Base-by-base conservation (phyloP, 768 basidiomycete species). In the Tylopilus cervinicoccineus region DNA sequence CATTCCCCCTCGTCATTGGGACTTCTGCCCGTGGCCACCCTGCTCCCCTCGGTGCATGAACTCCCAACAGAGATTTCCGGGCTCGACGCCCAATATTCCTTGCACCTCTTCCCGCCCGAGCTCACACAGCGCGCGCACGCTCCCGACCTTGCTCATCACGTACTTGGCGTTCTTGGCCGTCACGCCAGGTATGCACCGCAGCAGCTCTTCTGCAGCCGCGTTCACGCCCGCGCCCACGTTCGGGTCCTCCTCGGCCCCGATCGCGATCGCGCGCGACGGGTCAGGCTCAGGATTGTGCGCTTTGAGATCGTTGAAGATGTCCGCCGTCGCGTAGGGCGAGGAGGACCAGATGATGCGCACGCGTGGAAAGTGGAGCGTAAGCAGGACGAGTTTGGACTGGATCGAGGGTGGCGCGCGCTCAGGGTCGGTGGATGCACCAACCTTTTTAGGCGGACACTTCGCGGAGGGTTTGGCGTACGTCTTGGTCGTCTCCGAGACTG, bases 281-380 rank as follows among this genome's bases (percentile, higher is more conserved):
- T 95, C 87, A 0, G 96, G 96, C 63, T 99, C 92, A 0, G 79
- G 69, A 38, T 80, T 78, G 57, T 86, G 83, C 27, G 70, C 52
- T 61, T 99, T 99, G 28, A 99, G 82, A 61, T 97, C 96, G 39
- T 79, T 81, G 74, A 98, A 94, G 47, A 98, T 93, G 49, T 93
- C 86, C 0, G 91, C 78, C 0, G 92, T 93, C 17, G 88, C 87
- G 60, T 93, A 90, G 0, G 96, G 91, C 1, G 94, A 97, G 2
- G 93, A 93, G 0, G 93, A 93, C 96, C 96, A 98, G 63, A 99
- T 89, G 61, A 97, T 88, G 37, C 92, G 84, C 3, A 99, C 72
- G 13, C 90, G 85, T 0, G 94, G 96, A 64, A 98, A 98, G 7
- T 88, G 76, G 23, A 98, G 79, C 1, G 87, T 85, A 6, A 99